These are phyloP conservation scores for Leptomonas seymouri DNA, from an alignment of 208 protist species.

Conservation along the genomic window DNA sequence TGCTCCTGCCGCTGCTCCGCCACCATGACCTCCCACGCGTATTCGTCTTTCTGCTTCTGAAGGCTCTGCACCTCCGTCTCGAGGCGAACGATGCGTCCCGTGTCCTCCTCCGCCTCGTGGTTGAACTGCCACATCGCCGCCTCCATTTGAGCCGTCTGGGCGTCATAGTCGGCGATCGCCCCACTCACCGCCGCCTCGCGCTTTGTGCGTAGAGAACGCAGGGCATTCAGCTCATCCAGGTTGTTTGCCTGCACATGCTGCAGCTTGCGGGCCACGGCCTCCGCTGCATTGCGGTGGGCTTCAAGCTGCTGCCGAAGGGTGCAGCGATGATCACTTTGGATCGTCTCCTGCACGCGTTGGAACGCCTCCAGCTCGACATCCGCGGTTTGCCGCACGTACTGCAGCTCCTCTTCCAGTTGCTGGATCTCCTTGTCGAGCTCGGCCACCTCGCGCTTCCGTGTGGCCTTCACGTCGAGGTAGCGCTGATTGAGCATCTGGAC, in stretches of 20 bases:
- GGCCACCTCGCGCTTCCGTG: conserved; percentile 68
- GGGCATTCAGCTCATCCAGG: conserved; percentile 53
- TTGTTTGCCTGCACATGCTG: conserved; percentile 43
- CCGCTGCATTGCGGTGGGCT: conserved; percentile 44
- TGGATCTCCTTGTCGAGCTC: conserved; percentile 65
- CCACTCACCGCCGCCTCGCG: conserved; percentile 82
- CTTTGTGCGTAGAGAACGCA: conserved; percentile 77
- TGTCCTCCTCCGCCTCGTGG: conserved; percentile 77
- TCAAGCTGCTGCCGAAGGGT: conserved; percentile 60
- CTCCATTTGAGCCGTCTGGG: conserved; percentile 51
- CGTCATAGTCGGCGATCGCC: conserved; percentile 86
- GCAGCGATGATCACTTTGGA: conserved; percentile 49
- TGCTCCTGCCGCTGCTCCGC: conserved; percentile 74
- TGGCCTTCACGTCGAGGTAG: conserved; percentile 73
- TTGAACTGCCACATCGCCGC: conserved; percentile 60
- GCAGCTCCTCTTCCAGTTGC: conserved; percentile 75
- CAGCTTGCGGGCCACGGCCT: conserved; percentile 43
- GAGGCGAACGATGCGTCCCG: conserved; percentile 59
- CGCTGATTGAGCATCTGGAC: conserved; percentile 90
- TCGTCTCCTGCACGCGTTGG: conserved; percentile 52
- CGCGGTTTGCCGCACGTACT: conserved; percentile 65
- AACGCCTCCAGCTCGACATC: conserved; percentile 79
- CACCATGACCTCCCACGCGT: conserved; percentile 76
- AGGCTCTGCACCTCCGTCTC: conserved; percentile 68
- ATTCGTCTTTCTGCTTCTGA: conserved; percentile 55